Base-by-base conservation (phyloP, 768 basidiomycete species). In the Naganishia randhawae region DNA sequence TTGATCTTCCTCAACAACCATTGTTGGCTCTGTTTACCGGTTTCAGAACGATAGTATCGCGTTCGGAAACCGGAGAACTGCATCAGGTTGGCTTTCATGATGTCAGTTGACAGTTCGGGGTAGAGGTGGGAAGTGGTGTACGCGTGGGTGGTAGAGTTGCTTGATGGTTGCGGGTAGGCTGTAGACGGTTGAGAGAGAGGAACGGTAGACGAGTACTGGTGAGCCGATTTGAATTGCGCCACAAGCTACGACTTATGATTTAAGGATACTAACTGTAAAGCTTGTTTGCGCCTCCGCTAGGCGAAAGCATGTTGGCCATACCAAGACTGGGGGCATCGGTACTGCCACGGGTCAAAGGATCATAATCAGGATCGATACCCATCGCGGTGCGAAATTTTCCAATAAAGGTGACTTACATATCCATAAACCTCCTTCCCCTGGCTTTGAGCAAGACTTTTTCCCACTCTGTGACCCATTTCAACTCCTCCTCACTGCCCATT, bases 371-470 rank as follows among this genome's bases (percentile, higher is more conserved):
- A 31, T 17, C 53, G 37, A 7, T 29, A 2, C 55, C 22, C 8
- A 5, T n/a, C 16, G 16, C 39, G 29, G 37, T 33, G 22, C 52
- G 62, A 45, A 39, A 22, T 9, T 3, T 39, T 27, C 55, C 13
- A 41, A 25, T 25, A 37, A n/a, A n/a, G n/a, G n/a, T 8, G 50
- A 71, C 73, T 50, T 71, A 83, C 81, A 95, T 84, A 79, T 94
- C 92, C 81, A 94, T 89, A 84, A 93, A 94, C 63, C 85, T 88
- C 81, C 87, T 74, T 70, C 91, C 91, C 72, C 85, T 83, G 57
- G 87, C 86, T 80, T 89, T 94, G 69, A 86, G 84, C 74, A 86
- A 82, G 69, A 94, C 88, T 91, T 95, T 96, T 73, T 93, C 88
- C n/a, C 89, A 81, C 80, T 96, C 93, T 16, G 91, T 86, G 82